Base-by-base conservation (phyloP, 2,329 filamentous ascomycete genomes). In the Pseudonectria foliicola region DNA sequence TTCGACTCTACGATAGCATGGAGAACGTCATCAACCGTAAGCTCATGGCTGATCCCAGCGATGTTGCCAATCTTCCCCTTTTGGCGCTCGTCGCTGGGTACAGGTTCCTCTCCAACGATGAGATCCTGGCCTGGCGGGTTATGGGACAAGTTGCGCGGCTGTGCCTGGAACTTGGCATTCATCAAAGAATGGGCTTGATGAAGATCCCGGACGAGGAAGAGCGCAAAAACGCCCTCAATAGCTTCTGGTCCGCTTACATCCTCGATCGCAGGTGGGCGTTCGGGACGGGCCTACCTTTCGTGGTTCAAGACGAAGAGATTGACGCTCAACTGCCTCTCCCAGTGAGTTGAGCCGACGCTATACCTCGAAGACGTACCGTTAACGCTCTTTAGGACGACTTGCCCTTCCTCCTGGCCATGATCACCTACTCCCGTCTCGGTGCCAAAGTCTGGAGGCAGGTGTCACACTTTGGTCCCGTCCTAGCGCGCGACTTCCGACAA, bases 221-320 rank as follows among this genome's bases (percentile, higher is more conserved):
- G 42, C 74, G 85, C 31, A 68, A 71, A 32, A 71, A 77, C 33
- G 79, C 83, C 0, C 70, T 85, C 18, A 76, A 81, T 32, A 75
- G 85, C 11, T 94, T 93, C 58, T 95, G 86, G 89, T 79, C 82
- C 2, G 79, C 88, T 13, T 94, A 92, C 53, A 80, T 88, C 4
- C 67, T 95, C 26, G 89, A 95, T 55, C 72, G 87, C 26, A 73
- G 88, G 33, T 95, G 87, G 87, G 87, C 83, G 44, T 86, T 95
- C 48, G 85, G 82, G n/a, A 89, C 85, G 0, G 88, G 88, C 1
- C 72, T 95, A 57, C 88, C 88, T 0, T 94, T 87, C 62, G 81
- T 85, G 3, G 68, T 94, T 25, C 82, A 90, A 45, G 88, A 95
- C 52, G 75, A 84, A 12, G 87, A 94, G 53, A 85, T 95, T 40